These are phyloP conservation scores for Usnea hakonensis DNA, from an alignment of 495 filamentous ascomycete species.

Conservation along the genomic window DNA sequence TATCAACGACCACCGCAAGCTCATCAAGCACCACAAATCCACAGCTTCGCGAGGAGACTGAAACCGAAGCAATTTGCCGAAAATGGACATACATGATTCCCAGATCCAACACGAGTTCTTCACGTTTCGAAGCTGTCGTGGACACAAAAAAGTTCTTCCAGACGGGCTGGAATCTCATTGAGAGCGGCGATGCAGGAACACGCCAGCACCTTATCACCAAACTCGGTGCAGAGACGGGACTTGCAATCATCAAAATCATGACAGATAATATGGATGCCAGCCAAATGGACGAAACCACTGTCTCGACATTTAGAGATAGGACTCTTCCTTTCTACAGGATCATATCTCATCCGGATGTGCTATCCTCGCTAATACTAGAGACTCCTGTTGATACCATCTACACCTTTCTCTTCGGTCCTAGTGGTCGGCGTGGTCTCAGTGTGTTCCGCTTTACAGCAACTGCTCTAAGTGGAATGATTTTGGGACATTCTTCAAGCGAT, in stretches of 20 bases:
- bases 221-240: slow-evolving; percentile 17
- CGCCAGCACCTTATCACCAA: slow-evolving; percentile 21
- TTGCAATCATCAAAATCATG: slow-evolving; percentile 24
- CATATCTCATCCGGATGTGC: slow-evolving; percentile 44
- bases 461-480: slow-evolving; percentile 11
- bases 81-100: slow-evolving; percentile 33
- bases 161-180: slow-evolving; percentile 15
- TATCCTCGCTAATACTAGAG: slow-evolving; percentile 48
- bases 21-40: slow-evolving; percentile 2
- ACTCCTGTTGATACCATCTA: slow-evolving; percentile 48
- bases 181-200: slow-evolving; percentile 9
- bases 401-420: slow-evolving; percentile 46
- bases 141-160: slow-evolving; percentile 18
- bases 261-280: slow-evolving; percentile 21
- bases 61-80: slow-evolving; percentile 25
- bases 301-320: slow-evolving; percentile 29
- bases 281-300: slow-evolving; percentile 22
- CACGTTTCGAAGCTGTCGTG: slow-evolving; percentile 20
- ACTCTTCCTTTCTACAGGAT: slow-evolving; percentile 46
- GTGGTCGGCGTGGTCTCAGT: slow-evolving; percentile 37
- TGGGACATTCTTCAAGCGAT: background rate
- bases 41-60: slow-evolving; percentile 17
- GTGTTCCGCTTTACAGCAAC: slow-evolving; percentile 32
- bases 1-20: slow-evolving; percentile 4
- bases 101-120: slow-evolving; percentile 25